These are phyloP conservation scores for Murraya paniculata DNA, from an alignment of 345 rosid species.

Conservation along the genomic window DNA sequence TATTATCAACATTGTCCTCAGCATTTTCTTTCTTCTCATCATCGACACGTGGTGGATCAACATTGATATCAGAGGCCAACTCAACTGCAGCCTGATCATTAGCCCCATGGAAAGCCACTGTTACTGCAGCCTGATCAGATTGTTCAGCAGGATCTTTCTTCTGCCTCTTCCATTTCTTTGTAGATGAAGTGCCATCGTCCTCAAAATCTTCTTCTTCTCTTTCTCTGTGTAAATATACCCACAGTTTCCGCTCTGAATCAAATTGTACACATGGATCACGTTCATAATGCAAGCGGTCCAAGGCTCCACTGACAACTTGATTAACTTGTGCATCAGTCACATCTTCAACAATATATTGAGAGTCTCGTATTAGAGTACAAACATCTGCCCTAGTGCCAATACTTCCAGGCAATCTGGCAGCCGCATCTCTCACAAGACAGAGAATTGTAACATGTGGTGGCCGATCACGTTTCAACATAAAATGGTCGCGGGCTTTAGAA, in stretches of 20 bases:
- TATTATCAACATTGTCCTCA: constrained; percentile 49
- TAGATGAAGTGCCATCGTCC: constrained; percentile 99
- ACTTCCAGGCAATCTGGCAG: constrained; percentile 95
- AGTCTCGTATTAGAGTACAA: constrained; percentile 92
- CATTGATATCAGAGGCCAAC: constrained; percentile 63
- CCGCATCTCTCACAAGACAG: constrained; percentile 99
- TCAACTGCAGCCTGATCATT: constrained; percentile 66
- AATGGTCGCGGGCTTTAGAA: constrained; percentile 98
- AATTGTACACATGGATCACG: constrained; percentile 99
- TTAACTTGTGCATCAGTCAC: constrained; percentile 92
- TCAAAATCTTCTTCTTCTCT: constrained; percentile 99
- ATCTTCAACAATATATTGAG: constrained; percentile 88
- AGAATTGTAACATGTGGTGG: constrained; percentile 99
- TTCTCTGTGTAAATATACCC: constrained; percentile 95
- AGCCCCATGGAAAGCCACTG: constrained; percentile 57
- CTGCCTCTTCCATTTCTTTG: constrained; percentile 99
- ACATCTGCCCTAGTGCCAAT: constrained; percentile 99
- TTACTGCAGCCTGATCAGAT: constrained; percentile 67
- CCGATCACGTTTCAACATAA: constrained; percentile 98
- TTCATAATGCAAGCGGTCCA: constrained; percentile 98
- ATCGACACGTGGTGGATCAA: constrained; percentile 44
- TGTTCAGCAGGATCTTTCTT: constrained; percentile 87
- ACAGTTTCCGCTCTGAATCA: constrained; percentile 89
- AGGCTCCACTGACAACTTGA: constrained; percentile 96
- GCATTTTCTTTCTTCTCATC: constrained; percentile 47